Evolutionary conservation across 2,329 filamentous ascomycete genomes (phyloP).

Genomic region (Colletotrichum australisinense): DNA sequence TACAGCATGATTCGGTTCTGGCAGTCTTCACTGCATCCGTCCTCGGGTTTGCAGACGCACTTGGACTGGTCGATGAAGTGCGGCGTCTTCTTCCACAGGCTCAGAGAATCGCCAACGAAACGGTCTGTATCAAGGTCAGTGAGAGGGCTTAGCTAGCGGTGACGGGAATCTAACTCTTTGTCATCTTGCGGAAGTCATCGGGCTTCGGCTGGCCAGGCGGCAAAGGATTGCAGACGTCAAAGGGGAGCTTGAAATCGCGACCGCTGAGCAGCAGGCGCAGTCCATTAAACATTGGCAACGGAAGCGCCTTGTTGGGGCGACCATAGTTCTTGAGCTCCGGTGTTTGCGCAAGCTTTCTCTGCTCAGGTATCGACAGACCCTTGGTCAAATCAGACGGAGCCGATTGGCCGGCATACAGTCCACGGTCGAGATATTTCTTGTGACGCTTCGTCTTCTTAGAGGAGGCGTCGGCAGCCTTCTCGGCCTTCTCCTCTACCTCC

Average conservation of each 20-base stretch:
- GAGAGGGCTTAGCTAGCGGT: background rate
- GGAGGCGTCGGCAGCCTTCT: conserved; percentile 49
- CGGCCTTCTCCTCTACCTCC: conserved; percentile 46
- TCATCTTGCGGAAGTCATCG: conserved; percentile 91
- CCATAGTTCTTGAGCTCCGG: conserved; percentile 59
- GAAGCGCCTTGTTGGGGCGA: conserved; percentile 70
- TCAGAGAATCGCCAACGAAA: conserved; percentile 84
- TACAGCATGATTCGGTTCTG: conserved; percentile 98
- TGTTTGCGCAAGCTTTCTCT: conserved; percentile 60
- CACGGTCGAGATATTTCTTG: conserved; percentile 85
- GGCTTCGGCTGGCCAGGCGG: conserved; percentile 90
- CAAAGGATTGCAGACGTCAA: conserved; percentile 88
- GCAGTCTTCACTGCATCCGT: conserved; percentile 89
- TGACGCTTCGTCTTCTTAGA: conserved; percentile 56
- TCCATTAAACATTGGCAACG: conserved; percentile 83
- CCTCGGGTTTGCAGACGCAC: conserved; percentile 81
- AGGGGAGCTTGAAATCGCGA: conserved; percentile 89
- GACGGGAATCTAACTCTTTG: conserved; percentile 76
- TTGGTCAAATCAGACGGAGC: conserved; percentile 58
- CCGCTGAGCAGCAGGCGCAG: conserved; percentile 77
- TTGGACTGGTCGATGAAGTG: conserved; percentile 79
- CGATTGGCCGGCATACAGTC: conserved; percentile 88
- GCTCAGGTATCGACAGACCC: conserved; percentile 61
- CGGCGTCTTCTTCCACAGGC: conserved; percentile 85
- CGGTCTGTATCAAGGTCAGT: conserved; percentile 65